phyloP scores from a whole-genome alignment of 257 asterid species.

The Solanum bulbocastanum region DNA sequence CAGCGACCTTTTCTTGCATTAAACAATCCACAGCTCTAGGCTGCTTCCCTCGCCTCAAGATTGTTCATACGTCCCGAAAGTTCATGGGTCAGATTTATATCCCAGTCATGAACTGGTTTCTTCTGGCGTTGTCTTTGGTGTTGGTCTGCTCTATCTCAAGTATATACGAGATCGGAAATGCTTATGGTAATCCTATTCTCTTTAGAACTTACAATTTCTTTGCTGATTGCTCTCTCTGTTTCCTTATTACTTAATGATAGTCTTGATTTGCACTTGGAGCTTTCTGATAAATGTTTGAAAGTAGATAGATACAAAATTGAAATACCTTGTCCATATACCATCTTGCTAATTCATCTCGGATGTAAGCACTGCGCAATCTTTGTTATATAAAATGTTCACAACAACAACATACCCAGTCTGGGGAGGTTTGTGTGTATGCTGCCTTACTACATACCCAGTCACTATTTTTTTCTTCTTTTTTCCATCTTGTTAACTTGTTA shows the following conservation, averaged over 20 bases:
- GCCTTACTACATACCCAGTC: no score
- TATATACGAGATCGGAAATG: conserved; percentile 94
- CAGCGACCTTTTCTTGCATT: conserved; percentile 93
- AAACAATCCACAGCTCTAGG: conserved; percentile 94
- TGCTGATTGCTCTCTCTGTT: background rate
- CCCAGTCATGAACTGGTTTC: conserved; percentile 97
- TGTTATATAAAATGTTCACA: background rate
- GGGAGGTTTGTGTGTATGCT: background rate
- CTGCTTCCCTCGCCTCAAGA: conserved; percentile 96
- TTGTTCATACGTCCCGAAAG: conserved; percentile 85
- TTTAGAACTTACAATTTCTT: background rate
- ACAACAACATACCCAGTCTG: background rate
- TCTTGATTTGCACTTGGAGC: background rate
- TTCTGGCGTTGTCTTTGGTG: conserved; percentile 64
- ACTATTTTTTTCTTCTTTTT: background rate
- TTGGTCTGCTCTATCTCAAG: conserved; percentile 81
- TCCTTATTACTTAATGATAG: background rate
- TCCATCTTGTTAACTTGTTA: background rate
- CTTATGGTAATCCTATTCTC: conserved; percentile 62
- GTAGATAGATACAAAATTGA: background rate
- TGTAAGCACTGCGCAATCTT: background rate
- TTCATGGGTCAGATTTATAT: conserved; percentile 97
- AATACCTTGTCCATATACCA: background rate
- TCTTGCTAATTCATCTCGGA: background rate
- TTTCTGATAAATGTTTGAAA: background rate